Base-by-base conservation (phyloP, 169 alveolate genomes). In the Eimeria falciformis region DNA sequence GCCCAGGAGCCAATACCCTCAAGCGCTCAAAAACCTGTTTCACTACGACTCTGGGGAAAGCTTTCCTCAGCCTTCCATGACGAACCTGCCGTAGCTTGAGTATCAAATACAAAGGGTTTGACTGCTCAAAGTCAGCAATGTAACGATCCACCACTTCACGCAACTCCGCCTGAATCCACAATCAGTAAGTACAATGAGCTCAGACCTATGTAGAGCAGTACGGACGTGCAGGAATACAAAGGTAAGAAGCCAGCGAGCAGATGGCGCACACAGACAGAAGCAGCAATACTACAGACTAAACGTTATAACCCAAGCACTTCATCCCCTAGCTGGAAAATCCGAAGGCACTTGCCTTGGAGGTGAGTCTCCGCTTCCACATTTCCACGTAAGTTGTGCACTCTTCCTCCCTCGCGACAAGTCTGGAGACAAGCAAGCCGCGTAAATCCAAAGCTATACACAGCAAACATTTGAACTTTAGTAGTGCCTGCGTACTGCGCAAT, bases 51-150 rank as follows among this genome's bases (percentile, higher is more conserved):
- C n/a, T n/a, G n/a, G n/a, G n/a, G n/a, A n/a, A n/a, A n/a, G n/a
- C n/a, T n/a, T n/a, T n/a, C n/a, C n/a, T n/a, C n/a, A n/a, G n/a
- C n/a, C n/a, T n/a, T n/a, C n/a, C n/a, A n/a, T n/a, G 50, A 29
- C 89, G 56, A 50, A 81, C 89, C 89, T 81, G 93, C n/a, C 93
- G 86, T 29, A 89, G 93, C 40, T 82, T 82, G 3, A 89, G 75
- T 5, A 77, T 77, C 58, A 89, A 25, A 56, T 46, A 73, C 0
- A 89, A 73, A 18, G 93, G 90, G 21, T 55, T 53, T 55, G 82
- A 47, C 23, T 89, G 46, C 83, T 89, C 93, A 29, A 89, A 89
- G 50, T 89, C 89, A 6, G 79, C 47, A 25, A 89, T 55, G 37
- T 23, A 89, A n/a, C 83, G 83, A 14, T 89, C 93, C 29, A 77